These are phyloP conservation scores for Fragosphaeria purpurea DNA, from an alignment of 2,329 filamentous ascomycete species.

Conservation along the genomic window DNA sequence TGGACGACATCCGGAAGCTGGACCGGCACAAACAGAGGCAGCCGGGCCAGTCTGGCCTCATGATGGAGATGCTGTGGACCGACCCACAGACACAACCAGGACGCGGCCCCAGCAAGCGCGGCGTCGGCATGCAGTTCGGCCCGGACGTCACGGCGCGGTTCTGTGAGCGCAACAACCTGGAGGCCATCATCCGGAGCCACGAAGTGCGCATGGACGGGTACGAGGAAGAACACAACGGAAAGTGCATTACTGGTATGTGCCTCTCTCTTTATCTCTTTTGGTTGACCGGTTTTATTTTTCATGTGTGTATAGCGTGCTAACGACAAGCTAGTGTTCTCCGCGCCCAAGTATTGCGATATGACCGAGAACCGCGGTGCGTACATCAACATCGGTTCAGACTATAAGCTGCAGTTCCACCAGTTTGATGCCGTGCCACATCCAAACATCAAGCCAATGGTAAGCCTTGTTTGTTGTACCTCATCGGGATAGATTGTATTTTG, in stretches of 20 bases:
- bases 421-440: conserved; percentile 97
- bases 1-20: conserved; percentile 71
- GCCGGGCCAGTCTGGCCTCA: conserved; percentile 79
- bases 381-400: conserved; percentile 89
- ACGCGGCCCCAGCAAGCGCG: conserved; percentile 88
- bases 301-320: conserved; percentile 2
- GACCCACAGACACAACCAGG: conserved; percentile 82
- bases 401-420: conserved; percentile 84
- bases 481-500: too few species aligned
- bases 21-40: conserved; percentile 32
- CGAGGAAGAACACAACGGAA: conserved; percentile 91
- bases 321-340: conserved; percentile 67
- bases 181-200: conserved; percentile 93
- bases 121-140: conserved; percentile 92
- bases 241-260: conserved; percentile 74
- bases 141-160: conserved; percentile 94
- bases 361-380: conserved; percentile 98
- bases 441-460: conserved; percentile 83
- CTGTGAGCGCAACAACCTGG: conserved; percentile 89
- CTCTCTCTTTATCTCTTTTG: not conserved
- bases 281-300: not conserved
- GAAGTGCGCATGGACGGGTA: conserved; percentile 99
- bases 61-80: conserved; percentile 99
- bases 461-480: conserved; percentile 10
- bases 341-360: conserved; percentile 93